These are phyloP conservation scores for Colletotrichum paranaense DNA, from an alignment of 2,329 filamentous ascomycete species.

Conservation along the genomic window DNA sequence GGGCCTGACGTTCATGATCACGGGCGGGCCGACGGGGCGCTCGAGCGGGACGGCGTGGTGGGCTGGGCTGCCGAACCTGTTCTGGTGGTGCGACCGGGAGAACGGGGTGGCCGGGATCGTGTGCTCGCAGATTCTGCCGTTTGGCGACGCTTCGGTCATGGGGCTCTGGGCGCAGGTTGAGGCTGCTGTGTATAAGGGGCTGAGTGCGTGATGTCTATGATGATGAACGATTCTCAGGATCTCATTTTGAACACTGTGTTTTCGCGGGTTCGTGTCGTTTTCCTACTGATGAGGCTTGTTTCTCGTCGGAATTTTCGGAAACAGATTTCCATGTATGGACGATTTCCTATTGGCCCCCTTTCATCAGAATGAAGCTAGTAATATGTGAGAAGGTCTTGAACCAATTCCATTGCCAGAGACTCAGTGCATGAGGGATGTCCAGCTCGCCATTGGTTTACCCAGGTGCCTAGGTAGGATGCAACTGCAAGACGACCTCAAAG, in stretches of 20 bases:
- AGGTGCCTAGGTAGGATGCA: too few relatives aligned
- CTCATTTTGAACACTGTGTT: too few relatives aligned
- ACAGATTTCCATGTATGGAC: not conserved
- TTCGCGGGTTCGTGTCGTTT: too few relatives aligned
- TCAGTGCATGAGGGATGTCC: not conserved
- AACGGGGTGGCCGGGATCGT: conserved; percentile 66
- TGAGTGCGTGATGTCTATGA: not conserved
- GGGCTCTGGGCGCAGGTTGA: conserved; percentile 54
- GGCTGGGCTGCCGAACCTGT: conserved; percentile 70
- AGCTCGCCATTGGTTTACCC: not conserved
- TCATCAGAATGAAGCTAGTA: not conserved
- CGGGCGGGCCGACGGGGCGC: conserved; percentile 61
- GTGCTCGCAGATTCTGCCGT: conserved; percentile 62
- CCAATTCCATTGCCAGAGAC: not conserved
- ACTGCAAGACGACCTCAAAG: not conserved
- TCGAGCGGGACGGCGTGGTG: conserved; percentile 63
- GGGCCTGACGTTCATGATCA: conserved; percentile 69
- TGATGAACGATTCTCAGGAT: not conserved
- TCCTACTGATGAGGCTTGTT: not conserved
- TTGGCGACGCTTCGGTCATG: conserved; percentile 55
- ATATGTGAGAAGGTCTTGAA: not conserved
- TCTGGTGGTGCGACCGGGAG: conserved; percentile 72
- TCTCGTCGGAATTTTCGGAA: not conserved
- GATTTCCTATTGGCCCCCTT: not conserved
- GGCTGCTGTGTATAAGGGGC: conserved; percentile 47